Percentiles rank a stretch among this genome's conserved stretches.
phyloP scores from a whole-genome alignment of 805 yeast genomes.

The Maudiozyma turicensis region DNA sequence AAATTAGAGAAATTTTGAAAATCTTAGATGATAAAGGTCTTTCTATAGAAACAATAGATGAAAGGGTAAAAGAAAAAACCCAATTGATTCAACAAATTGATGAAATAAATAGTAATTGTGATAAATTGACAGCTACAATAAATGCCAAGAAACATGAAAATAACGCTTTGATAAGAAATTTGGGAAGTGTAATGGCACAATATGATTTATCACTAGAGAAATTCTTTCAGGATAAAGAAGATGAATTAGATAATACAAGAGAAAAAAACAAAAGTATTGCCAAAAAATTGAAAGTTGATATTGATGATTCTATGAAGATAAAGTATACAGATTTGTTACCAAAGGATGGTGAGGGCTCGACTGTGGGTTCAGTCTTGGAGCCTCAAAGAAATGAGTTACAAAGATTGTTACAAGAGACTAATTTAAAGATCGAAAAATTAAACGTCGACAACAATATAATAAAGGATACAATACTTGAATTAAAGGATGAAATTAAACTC shows the following conservation, averaged over 20 bases:
- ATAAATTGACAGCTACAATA: slow-evolving; percentile 37
- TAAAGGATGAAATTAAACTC: slow-evolving; percentile 46
- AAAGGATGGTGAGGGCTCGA: not conserved
- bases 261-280: slow-evolving; percentile 10
- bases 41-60: slow-evolving; percentile 53
- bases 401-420: slow-evolving; percentile 29
- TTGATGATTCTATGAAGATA: slow-evolving; percentile 9
- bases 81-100: slow-evolving; percentile 47
- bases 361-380: slow-evolving; percentile 8
- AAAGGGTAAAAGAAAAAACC: slow-evolving; percentile 52
- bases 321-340: slow-evolving; percentile 9
- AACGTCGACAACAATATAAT: slow-evolving; percentile 20
- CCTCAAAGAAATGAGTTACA: slow-evolving; percentile 24
- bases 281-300: slow-evolving; percentile 32
- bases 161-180: slow-evolving; percentile 38
- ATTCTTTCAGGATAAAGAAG: slow-evolving; percentile 15
- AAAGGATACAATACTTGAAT: slow-evolving; percentile 49
- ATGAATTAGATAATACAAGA: slow-evolving; percentile 9
- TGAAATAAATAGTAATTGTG: slow-evolving; percentile 33
- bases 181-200: slow-evolving; percentile 43
- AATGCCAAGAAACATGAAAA: slow-evolving; percentile 43
- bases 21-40: slow-evolving; percentile 47
- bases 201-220: slow-evolving; percentile 48
- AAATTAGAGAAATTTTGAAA: slow-evolving; percentile 33
- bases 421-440: slow-evolving; percentile 17